Evolutionary conservation across 106 monocot species (phyloP).

Genomic region (Dendrobium huoshanense): DNA sequence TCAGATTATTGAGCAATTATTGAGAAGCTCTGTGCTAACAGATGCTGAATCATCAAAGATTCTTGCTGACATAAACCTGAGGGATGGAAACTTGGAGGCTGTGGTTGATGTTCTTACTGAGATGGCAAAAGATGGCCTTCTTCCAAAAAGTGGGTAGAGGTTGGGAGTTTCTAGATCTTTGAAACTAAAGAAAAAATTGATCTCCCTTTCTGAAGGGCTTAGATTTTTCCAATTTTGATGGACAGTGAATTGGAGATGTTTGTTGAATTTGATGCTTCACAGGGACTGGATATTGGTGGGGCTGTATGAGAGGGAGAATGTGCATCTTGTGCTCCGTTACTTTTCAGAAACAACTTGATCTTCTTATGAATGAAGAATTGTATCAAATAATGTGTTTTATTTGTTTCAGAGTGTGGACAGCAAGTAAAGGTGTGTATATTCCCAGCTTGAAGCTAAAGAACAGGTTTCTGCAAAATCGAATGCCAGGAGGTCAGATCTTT

Average conservation of each 20-base stretch:
- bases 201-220: neutral
- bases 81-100: slow-evolving; percentile 68
- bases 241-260: neutral
- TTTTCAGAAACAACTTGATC: neutral
- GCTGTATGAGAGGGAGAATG: neutral
- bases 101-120: slow-evolving; percentile 50
- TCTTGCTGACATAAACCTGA: slow-evolving; percentile 57
- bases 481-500: neutral
- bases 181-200: neutral
- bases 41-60: slow-evolving; percentile 63
- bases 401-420: neutral
- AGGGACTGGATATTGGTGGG: neutral
- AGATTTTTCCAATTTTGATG: neutral
- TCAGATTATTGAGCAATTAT: slow-evolving; percentile 44
- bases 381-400: neutral
- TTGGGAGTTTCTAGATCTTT: neutral
- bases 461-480: neutral
- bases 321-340: neutral
- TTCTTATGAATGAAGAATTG: neutral
- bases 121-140: slow-evolving; percentile 69
- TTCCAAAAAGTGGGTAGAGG: slow-evolving; percentile 35
- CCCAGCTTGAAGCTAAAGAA: neutral
- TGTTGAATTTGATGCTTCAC: neutral
- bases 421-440: neutral
- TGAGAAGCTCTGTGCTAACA: slow-evolving; percentile 34